phyloP scores from a whole-genome alignment of 352 stramenopile species.

The Phytophthora pseudosyringae region DNA sequence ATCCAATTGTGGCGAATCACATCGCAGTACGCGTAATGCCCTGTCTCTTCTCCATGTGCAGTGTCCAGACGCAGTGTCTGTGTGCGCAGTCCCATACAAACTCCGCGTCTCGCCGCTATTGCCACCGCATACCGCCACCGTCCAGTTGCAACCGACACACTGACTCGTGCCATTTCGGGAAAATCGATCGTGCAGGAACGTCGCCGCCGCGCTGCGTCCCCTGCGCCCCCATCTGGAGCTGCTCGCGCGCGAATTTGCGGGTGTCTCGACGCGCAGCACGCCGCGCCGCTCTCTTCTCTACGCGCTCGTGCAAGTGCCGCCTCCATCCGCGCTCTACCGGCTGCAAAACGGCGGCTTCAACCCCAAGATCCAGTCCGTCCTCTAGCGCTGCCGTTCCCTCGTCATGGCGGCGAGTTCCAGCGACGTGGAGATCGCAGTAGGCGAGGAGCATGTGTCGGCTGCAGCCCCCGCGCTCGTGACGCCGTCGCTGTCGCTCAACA shows the following conservation, averaged over 20 bases:
- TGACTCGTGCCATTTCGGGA: constrained; percentile 29
- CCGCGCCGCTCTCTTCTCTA: neutral
- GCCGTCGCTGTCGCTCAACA: constrained; percentile 26
- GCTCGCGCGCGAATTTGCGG: neutral
- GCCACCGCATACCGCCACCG: neutral
- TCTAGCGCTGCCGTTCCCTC: neutral
- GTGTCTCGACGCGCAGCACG: constrained; percentile 5
- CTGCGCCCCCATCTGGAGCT: constrained; percentile 11
- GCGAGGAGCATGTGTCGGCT: neutral
- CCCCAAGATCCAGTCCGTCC: neutral
- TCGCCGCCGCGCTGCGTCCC: neutral
- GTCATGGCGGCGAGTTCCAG: constrained; percentile 12
- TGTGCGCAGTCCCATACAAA: neutral
- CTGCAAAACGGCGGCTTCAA: constrained; percentile 2
- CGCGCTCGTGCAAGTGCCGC: neutral
- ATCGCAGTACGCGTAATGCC: constrained; percentile 5
- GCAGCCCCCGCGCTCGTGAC: neutral
- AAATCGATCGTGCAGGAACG: constrained; percentile 16
- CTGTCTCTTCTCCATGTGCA: constrained; percentile 1
- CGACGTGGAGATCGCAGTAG: constrained; percentile 28
- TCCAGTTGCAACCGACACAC: constrained; percentile 11
- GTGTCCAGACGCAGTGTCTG: constrained; percentile 7
- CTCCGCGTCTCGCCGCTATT: neutral
- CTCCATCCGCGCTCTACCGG: neutral
- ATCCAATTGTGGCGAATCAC: constrained; percentile 15